Base-by-base conservation (phyloP, 768 basidiomycete genomes). In the Agrocybe chaxingu region DNA sequence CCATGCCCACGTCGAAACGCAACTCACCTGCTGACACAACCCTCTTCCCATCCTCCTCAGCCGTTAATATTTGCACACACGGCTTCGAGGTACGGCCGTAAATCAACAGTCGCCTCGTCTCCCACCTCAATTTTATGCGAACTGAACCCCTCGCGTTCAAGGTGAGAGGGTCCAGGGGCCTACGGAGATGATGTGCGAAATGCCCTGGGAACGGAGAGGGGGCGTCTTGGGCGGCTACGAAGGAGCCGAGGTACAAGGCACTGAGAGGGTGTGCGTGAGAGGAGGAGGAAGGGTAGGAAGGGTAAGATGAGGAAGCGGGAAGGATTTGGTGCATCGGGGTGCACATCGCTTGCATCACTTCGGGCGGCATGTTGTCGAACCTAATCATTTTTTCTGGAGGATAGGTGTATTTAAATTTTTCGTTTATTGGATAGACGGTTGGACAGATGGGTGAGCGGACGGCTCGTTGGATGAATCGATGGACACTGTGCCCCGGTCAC, bases 341-440 rank as follows among this genome's bases (percentile, higher is more conserved):
- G 70, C 87, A 89, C 82, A 90, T 87, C 7, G 88, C 84, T 64
- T 88, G 84, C 77, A 86, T 81, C 42, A 89, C 85, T 59, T 89
- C 87, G 29, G 81, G 79, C 9, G 87, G 76, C 53, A 89, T 70
- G 48, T 74, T 79, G 65, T 89, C 87, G 74, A 89, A 89, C 47
- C 87, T 81, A 62, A 90, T 89, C 87, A 89, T 89, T 47, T 52
- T 59, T 51, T 36, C 8, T 16, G 16, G 16, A 16, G 16, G 1
- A 16, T 16, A 16, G 1, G 16, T 16, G 16, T 16, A 1, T 16
- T 1, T 16, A 16, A 16, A 16, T 16, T 16, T 16, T 16, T 16
- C 16, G 16, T 16, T 16, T 16, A 16, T 16, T 16, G 16, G 16
- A 16, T 16, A 16, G 16, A 16, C 16, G 16, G 16, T 16, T 16